Conservation (phyloP, 2,329 filamentous ascomycete genomes). For the Apiospora kogelbergensis region DNA sequence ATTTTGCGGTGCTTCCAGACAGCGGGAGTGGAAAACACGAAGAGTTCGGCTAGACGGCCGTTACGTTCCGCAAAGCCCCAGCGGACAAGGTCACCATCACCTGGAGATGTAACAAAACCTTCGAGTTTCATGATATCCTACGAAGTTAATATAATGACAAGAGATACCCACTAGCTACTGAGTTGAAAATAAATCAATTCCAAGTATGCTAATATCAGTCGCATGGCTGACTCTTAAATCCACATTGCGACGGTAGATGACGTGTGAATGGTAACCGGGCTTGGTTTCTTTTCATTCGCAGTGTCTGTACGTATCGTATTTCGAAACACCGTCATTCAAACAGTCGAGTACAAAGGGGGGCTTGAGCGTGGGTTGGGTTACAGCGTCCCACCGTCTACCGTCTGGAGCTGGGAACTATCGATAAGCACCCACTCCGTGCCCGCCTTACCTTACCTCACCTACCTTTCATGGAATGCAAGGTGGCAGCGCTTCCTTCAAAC, state of each 20-base stretch:
- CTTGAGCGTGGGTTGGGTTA: not conserved
- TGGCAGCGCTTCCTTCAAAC: conserved; percentile 7
- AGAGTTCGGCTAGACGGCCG: not conserved
- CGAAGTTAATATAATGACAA: not conserved
- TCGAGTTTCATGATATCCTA: not conserved
- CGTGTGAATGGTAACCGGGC: no score
- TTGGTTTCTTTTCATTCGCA: no score
- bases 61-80: not conserved
- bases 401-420: not conserved
- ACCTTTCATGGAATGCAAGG: not conserved
- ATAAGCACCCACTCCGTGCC: not conserved
- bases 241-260: not conserved
- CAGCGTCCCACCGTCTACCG: not conserved
- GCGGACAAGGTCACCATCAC: not conserved
- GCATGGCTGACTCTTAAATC: not conserved
- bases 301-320: no score
- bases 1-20: not conserved
- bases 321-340: no score
- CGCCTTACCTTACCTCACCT: not conserved
- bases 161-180: not conserved
- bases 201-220: not conserved
- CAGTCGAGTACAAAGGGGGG: not conserved
- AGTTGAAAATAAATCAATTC: not conserved
- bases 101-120: not conserved
- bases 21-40: not conserved